These are phyloP conservation scores for Coffea eugenioides DNA, from an alignment of 257 asterid species.

Conservation along the genomic window DNA sequence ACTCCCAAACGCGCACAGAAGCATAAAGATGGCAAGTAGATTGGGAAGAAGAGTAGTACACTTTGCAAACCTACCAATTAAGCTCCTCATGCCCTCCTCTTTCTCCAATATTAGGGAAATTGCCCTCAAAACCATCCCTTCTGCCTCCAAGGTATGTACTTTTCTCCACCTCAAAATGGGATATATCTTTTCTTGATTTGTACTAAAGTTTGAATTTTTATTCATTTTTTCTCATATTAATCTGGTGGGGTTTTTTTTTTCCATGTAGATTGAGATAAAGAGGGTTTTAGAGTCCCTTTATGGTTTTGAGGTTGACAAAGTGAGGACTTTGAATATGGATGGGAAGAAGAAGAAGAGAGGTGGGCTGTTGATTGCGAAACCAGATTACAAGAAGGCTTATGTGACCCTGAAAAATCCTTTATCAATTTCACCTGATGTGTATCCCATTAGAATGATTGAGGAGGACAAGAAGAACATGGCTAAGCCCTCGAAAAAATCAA, in stretches of 20 bases:
- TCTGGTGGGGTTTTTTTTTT: not conserved
- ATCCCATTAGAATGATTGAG: slow-evolving; percentile 64
- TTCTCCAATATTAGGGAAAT: slow-evolving; percentile 78
- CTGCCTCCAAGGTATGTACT: slow-evolving; percentile 75
- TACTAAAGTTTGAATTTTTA: not conserved
- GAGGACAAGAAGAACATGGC: slow-evolving; percentile 51
- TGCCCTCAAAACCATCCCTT: slow-evolving; percentile 91
- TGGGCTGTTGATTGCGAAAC: slow-evolving; percentile 62
- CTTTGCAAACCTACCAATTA: slow-evolving; percentile 81
- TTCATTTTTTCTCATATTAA: not conserved
- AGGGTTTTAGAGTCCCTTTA: slow-evolving; percentile 87
- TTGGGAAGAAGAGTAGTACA: slow-evolving; percentile 76
- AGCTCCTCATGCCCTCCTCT: slow-evolving; percentile 86
- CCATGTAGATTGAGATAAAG: slow-evolving; percentile 79
- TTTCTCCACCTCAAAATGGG: not conserved
- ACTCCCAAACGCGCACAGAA: not conserved
- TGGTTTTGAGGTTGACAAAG: slow-evolving; percentile 92
- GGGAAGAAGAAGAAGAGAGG: slow-evolving; percentile 95
- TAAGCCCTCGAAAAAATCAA: slow-evolving; percentile 56
- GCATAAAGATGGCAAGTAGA: slow-evolving; percentile 56
- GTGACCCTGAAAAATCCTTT: slow-evolving; percentile 71
- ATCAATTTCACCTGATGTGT: slow-evolving; percentile 65
- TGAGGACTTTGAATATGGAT: slow-evolving; percentile 83
- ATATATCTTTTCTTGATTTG: not conserved
- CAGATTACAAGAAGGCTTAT: slow-evolving; percentile 90